Percentiles rank a stretch among this genome's conserved stretches.
Evolutionary conservation across 2,329 filamentous ascomycete species (phyloP).

Genomic region (Calonectria hawksworthii): DNA sequence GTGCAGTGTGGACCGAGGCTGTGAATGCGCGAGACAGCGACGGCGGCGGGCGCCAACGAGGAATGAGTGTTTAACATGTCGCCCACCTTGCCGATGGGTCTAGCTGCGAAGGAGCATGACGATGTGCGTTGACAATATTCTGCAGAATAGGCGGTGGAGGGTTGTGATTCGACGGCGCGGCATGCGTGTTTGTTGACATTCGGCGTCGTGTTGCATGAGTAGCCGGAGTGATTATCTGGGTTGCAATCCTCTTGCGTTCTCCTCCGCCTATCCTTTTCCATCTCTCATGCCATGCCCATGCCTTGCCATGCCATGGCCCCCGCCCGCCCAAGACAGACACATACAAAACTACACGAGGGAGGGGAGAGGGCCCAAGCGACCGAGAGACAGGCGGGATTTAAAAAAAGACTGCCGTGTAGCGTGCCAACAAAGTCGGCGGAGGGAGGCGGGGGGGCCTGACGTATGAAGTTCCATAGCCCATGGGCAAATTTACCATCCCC

Average conservation of each 20-base stretch:
- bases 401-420: slow-evolving; percentile 14
- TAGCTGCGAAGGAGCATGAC: slow-evolving; percentile 4
- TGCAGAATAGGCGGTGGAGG: background rate
- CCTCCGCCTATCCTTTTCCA: background rate
- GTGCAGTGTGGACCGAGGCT: slow-evolving; percentile 10
- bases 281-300: slow-evolving; percentile 7
- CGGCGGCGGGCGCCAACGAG: slow-evolving; percentile 3
- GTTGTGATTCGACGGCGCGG: slow-evolving; percentile 15
- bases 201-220: background rate
- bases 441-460: slow-evolving; percentile 19
- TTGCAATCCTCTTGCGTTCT: slow-evolving; percentile 2
- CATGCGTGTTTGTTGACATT: slow-evolving; percentile 15
- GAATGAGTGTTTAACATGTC: slow-evolving; percentile 19
- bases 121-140: slow-evolving; percentile 13
- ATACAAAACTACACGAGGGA: background rate
- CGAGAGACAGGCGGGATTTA: background rate
- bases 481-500: slow-evolving; percentile 31
- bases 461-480: slow-evolving; percentile 30
- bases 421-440: background rate
- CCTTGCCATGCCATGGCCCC: background rate
- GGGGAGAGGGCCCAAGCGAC: slow-evolving; percentile 1
- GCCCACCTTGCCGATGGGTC: slow-evolving; percentile 11
- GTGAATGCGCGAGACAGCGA: slow-evolving; percentile 16
- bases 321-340: background rate
- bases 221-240: background rate